phyloP scores from a whole-genome alignment of 768 basidiomycete genomes.

The Russula emetica region DNA sequence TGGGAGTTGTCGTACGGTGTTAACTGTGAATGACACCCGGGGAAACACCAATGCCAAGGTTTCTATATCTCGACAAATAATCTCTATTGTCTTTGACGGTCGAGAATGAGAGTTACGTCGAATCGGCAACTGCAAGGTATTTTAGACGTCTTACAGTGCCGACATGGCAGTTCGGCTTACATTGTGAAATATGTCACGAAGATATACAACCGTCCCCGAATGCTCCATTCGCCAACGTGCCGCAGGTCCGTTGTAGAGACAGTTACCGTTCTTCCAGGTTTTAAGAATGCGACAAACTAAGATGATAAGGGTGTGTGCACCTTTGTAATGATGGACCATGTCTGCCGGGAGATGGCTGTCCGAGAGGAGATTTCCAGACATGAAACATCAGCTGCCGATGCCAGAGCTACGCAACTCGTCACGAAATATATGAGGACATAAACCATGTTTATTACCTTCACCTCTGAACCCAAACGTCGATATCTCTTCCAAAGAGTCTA shows the following conservation, averaged over 20 bases:
- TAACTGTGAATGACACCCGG: slow-evolving; percentile 61
- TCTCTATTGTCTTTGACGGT: slow-evolving; percentile 54
- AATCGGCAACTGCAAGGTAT: slow-evolving; percentile 60
- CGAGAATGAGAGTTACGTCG: slow-evolving; percentile 69
- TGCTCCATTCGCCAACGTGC: slow-evolving; percentile 69
- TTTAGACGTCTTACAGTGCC: slow-evolving; percentile 3
- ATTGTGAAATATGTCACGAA: slow-evolving; percentile 89
- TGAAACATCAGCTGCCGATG: slow-evolving; percentile 75
- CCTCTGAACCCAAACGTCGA: slow-evolving; percentile 88
- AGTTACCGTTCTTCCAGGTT: slow-evolving; percentile 52
- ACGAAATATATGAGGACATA: background rate
- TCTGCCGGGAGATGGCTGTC: slow-evolving; percentile 55
- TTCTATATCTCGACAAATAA: slow-evolving; percentile 70
- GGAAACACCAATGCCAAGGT: slow-evolving; percentile 70
- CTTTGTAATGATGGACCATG: slow-evolving; percentile 77
- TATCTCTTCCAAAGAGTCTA: slow-evolving; percentile 46
- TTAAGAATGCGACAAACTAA: slow-evolving; percentile 1
- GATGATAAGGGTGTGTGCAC: slow-evolving; percentile 36
- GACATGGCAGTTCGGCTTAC: slow-evolving; percentile 41
- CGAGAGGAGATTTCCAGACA: slow-evolving; percentile 81
- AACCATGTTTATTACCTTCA: slow-evolving; percentile 60
- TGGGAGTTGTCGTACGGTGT: slow-evolving; percentile 45
- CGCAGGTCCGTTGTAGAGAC: slow-evolving; percentile 67
- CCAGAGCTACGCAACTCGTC: slow-evolving; percentile 52
- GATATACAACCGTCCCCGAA: slow-evolving; percentile 73